phyloP scores from a whole-genome alignment of 1,284 basidiomycete genomes.

The Marasmius fiardii region DNA sequence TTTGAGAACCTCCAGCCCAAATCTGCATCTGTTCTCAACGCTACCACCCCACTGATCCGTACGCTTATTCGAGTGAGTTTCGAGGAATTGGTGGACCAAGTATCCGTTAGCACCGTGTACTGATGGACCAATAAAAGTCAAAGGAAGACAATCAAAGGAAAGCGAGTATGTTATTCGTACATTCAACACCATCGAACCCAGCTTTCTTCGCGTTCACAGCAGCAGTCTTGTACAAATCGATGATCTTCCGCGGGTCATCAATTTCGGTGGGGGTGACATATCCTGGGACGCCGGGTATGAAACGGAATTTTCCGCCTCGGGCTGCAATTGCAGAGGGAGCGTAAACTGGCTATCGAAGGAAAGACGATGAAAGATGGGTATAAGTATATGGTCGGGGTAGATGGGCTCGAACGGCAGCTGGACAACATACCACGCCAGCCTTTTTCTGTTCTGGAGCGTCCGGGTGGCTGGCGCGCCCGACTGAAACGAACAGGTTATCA shows the following conservation, averaged over 20 bases:
- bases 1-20: conserved; percentile 50
- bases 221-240: conserved; percentile 45
- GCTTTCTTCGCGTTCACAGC: conserved; percentile 55
- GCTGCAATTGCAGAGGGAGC: conserved; percentile 36
- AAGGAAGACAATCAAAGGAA: not conserved
- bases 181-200: conserved; percentile 66
- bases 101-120: conserved; percentile 49
- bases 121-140: conserved; percentile 13
- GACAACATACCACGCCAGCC: conserved; percentile 26
- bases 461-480: conserved; percentile 33
- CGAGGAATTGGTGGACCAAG: conserved; percentile 56
- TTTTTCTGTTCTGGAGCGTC: conserved; percentile 31
- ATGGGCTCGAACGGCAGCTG: not conserved
- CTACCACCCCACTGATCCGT: conserved; percentile 62
- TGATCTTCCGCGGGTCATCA: conserved; percentile 37
- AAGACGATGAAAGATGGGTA: not conserved
- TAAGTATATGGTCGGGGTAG: conserved; percentile 3
- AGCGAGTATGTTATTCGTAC: conserved; percentile 27
- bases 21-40: conserved; percentile 51
- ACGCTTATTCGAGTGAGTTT: conserved; percentile 49
- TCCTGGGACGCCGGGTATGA: conserved; percentile 31
- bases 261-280: conserved; percentile 40
- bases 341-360: conserved; percentile 33
- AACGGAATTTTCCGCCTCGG: conserved; percentile 35
- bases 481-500: conserved; percentile 16